Evolutionary conservation across 73 alveolate species (phyloP), one percentile per base, ranked within the genome.

Genomic region (Loxodes magnus): DNA sequence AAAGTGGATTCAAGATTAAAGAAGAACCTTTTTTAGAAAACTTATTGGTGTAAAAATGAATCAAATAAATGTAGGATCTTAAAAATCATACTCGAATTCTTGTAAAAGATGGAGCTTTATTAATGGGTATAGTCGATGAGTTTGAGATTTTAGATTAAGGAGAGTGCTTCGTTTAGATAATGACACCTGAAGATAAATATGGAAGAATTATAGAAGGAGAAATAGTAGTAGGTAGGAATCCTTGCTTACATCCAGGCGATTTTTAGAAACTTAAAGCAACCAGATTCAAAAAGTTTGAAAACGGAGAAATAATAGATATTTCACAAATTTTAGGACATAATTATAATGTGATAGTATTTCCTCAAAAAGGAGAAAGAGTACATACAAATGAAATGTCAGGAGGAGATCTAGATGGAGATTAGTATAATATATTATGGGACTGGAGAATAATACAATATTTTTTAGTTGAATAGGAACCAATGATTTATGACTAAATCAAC

Each of bases 241-340:
- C 99, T 21, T 87, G 97, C 61, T 49, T 77, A 5, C 98, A 93
- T 55, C 99, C 99, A 0, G 99, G 99, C 5, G 99, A 93, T 66
- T 80, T 90, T 25, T 51, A 95, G 46, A 64, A 60, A 30, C 68
- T 93, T 19, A 80, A 43, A 35, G 96, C 96, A 0, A 94, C 88
- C 15, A 70, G 65, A n/a, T n/a, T n/a, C n/a, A n/a, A n/a, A n/a
- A n/a, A n/a, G n/a, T n/a, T n/a, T 35, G 74, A 64, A 31, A 67
- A 87, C 15, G 61, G 52, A 23, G 74, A 53, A 5, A 42, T 56
- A 27, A n/a, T n/a, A n/a, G n/a, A n/a, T n/a, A n/a, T n/a, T 35
- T 27, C 23, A 41, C 70, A 64, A 30, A 51, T 60, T n/a, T 71
- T 88, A 51, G 59, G 51, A 6, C 88, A 90, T 35, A 56, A 70